phyloP scores from a whole-genome alignment of 202 grass and related monocot species.

The Schoenoplectus triqueter region DNA sequence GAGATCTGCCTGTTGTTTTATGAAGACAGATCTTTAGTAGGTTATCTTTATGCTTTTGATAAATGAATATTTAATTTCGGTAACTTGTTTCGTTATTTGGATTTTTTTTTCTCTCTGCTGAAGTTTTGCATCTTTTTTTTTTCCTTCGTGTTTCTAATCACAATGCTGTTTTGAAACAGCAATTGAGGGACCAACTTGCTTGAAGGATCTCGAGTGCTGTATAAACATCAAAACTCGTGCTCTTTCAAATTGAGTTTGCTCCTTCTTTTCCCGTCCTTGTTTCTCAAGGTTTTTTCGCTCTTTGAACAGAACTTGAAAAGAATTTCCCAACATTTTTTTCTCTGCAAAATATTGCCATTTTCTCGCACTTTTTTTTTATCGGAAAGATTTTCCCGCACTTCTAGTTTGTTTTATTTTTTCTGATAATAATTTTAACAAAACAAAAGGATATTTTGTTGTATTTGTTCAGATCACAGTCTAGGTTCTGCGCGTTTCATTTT shows the following conservation, averaged over 20 bases:
- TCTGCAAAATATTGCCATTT: too few relatives aligned
- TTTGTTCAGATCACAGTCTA: neutral
- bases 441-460: neutral
- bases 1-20: slow-evolving; percentile 42
- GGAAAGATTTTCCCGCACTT: neutral
- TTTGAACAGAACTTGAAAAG: too few relatives aligned
- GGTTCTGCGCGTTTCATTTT: neutral
- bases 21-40: slow-evolving; percentile 37
- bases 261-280: too few relatives aligned
- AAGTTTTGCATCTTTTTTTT: neutral
- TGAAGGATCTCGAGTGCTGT: too few relatives aligned
- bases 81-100: neutral
- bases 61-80: slow-evolving; percentile 23
- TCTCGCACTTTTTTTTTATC: too few relatives aligned
- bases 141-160: neutral
- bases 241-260: too few relatives aligned
- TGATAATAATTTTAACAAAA: too few relatives aligned
- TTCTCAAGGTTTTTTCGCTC: too few relatives aligned
- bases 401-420: neutral
- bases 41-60: slow-evolving; percentile 24
- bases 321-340: too few relatives aligned
- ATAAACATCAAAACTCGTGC: neutral
- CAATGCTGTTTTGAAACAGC: neutral
- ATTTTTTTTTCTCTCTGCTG: neutral
- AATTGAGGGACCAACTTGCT: neutral